phyloP scores from a whole-genome alignment of 2,329 filamentous ascomycete genomes.

The Aureobasidium leucospermi region DNA sequence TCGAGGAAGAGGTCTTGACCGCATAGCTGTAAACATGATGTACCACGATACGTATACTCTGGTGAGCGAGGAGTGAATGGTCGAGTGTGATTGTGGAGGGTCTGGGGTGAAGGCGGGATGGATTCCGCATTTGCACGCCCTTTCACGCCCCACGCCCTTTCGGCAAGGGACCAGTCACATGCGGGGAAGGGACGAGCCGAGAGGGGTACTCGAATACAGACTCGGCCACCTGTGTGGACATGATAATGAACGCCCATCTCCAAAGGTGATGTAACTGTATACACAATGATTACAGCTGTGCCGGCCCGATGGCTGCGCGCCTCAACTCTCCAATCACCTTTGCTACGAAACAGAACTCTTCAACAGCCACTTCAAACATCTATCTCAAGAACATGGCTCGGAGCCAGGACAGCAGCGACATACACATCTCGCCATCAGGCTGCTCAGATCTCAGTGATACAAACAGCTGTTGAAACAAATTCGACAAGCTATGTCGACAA shows the following conservation, averaged over 20 bases:
- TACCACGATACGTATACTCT: not conserved
- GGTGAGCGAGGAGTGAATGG: not conserved
- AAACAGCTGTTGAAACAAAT: slow-evolving; percentile 65
- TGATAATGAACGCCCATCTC: not conserved
- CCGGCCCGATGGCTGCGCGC: not conserved
- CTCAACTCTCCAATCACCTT: not conserved
- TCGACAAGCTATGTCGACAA: slow-evolving; percentile 79
- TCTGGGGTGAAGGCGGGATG: not conserved
- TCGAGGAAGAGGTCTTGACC: not conserved
- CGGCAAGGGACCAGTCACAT: slow-evolving; percentile 1
- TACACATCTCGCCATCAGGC: slow-evolving; percentile 79
- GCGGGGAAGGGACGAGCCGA: slow-evolving; percentile 8
- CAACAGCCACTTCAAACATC: not conserved
- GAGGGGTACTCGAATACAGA: not conserved
- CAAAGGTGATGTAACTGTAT: not conserved
- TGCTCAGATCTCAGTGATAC: slow-evolving; percentile 71
- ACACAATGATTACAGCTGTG: slow-evolving; percentile 6
- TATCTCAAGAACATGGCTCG: not conserved
- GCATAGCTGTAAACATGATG: not conserved
- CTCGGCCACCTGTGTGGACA: slow-evolving; percentile 6
- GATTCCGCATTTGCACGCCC: not conserved
- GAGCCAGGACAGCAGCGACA: slow-evolving; percentile 43
- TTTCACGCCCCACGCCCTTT: not conserved
- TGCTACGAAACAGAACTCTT: not conserved
- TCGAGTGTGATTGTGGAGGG: not conserved